Evolutionary conservation across 371 early-diverging fungal species (phyloP), one percentile per base, ranked within the genome.

Genomic region (Racocetra persica): DNA sequence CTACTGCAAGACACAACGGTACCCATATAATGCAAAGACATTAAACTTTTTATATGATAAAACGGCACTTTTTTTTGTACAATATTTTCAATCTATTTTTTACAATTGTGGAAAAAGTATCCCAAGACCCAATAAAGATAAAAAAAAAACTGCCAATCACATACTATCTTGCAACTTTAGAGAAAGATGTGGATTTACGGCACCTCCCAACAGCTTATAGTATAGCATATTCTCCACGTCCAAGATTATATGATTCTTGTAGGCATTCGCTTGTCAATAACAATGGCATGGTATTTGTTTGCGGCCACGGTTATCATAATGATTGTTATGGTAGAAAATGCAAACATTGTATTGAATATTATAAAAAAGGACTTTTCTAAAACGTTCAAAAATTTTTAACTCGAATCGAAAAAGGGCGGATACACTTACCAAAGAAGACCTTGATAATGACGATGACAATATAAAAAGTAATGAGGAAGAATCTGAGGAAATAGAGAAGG

Each of bases 231-330:
- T 1, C 26, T 16, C 32, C 32, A 5, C n/a, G 26, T 59, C 6
- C 0, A 22, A 55, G 32, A 16, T 8, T 72, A 41, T 69, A n/a
- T 45, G 22, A 69, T 45, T 2, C 20, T 69, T 45, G 38, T 41
- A 14, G n/a, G 4, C n/a, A 45, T 13, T 4, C 5, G n/a, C n/a
- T 69, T 4, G 45, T 41, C 7, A 22, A 69, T 45, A 45, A 38
- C n/a, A 38, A 49, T 52, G 26, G 8, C 59, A 18, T 28, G 20
- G n/a, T 52, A 26, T 54, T 75, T 14, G 20, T 52, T 41, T 75
- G 75, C 59, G 75, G 38, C 2, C 75, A 75, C 20, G 16, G 10
- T 16, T 75, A 75, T 59, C 75, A 75, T 75, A 2, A 59, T 36
- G 13, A 24, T 16, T 75, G 75, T 52, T 75, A 70, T 51, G 1